phyloP scores from a whole-genome alignment of 495 filamentous ascomycete genomes.

The Aspergillus sclerotiicarbonarius region DNA sequence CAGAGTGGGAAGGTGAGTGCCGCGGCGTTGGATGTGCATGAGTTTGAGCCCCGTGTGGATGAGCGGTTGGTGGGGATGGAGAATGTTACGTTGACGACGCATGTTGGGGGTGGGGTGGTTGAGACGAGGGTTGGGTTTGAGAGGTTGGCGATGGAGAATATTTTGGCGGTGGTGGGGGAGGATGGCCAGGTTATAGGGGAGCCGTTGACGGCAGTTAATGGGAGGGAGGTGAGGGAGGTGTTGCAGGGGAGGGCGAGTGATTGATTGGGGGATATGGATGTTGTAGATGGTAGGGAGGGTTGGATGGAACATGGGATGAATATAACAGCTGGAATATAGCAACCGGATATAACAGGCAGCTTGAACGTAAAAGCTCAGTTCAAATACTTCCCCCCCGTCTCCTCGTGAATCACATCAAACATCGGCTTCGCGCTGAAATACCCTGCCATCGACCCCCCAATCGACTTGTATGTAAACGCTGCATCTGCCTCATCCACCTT shows the following conservation, averaged over 20 bases:
- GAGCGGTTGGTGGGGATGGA: neutral
- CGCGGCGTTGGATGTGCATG: too few relatives aligned
- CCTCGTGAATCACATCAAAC: constrained; percentile 69
- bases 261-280: too few relatives aligned
- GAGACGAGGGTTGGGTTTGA: neutral
- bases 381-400: constrained; percentile 60
- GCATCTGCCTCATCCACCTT: constrained; percentile 70
- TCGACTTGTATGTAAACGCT: constrained; percentile 60
- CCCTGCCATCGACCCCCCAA: constrained; percentile 61
- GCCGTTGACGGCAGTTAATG: too few relatives aligned
- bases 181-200: too few relatives aligned
- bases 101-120: neutral
- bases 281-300: too few relatives aligned
- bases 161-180: too few relatives aligned
- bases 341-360: neutral
- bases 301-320: neutral
- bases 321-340: neutral
- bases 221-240: too few relatives aligned
- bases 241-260: too few relatives aligned
- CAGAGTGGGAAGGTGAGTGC: too few relatives aligned
- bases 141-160: too few relatives aligned
- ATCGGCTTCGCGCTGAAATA: constrained; percentile 73
- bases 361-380: constrained; percentile 28
- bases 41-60: neutral
- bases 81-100: neutral